Conservation (phyloP, 345 rosid genomes). For the Eucalyptus rudis region DNA sequence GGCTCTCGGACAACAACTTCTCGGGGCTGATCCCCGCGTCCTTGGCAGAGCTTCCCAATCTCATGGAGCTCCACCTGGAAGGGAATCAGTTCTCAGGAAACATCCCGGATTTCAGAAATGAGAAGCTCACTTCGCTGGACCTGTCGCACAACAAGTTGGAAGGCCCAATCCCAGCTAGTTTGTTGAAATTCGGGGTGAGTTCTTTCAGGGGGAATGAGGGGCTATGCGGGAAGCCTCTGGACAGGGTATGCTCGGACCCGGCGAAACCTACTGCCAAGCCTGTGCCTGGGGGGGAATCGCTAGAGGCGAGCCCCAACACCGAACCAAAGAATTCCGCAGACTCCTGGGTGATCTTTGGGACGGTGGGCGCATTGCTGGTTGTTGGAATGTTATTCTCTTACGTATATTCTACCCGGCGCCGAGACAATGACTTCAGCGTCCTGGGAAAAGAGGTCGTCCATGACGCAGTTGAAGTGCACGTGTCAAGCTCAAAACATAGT, state of each 20-base stretch:
- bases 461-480: conserved; percentile 16
- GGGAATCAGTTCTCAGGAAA: conserved; percentile 46
- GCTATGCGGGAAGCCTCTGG: conserved; percentile 46
- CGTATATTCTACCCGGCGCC: neutral
- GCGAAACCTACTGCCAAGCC: neutral
- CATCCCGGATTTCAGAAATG: conserved; percentile 25
- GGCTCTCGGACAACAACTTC: conserved; percentile 48
- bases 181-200: conserved; percentile 5
- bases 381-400: conserved; percentile 8
- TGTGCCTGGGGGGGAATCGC: neutral
- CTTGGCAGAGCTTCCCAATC: conserved; percentile 14
- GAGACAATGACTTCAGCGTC: conserved; percentile 24
- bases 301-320: neutral
- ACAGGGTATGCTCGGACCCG: conserved; percentile 8
- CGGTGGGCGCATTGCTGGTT: neutral
- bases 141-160: conserved; percentile 46
- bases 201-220: conserved; percentile 19
- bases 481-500: conserved; percentile 10
- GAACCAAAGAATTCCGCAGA: neutral
- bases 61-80: conserved; percentile 60
- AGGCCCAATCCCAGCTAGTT: conserved; percentile 40
- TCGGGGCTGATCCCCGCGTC: conserved; percentile 48
- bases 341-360: neutral
- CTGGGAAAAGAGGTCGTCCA: conserved; percentile 30
- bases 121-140: conserved; percentile 18